Evolutionary conservation across 306 rosid genomes (phyloP).

Genomic region (Echinosophora koreensis): DNA sequence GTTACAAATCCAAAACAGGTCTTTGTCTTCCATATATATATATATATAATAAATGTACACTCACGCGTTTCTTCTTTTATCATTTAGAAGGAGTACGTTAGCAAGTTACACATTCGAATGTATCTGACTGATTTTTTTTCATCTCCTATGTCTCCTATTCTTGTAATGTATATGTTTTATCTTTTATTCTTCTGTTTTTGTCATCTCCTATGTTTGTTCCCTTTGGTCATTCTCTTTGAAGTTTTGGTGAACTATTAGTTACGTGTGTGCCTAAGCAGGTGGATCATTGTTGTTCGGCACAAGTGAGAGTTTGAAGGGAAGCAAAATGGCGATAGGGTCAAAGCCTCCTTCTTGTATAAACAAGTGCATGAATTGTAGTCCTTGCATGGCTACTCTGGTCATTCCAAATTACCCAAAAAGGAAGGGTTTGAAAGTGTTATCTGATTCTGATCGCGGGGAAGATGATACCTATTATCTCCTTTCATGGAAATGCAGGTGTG

Average conservation of each 20-base stretch:
- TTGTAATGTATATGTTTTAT: not conserved
- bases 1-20: not conserved
- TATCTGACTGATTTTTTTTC: not conserved
- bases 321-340: conserved; percentile 74
- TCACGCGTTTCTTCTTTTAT: too few species aligned
- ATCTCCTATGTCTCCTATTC: not conserved
- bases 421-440: conserved; percentile 42
- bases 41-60: too few species aligned
- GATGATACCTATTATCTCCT: conserved; percentile 78
- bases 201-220: not conserved
- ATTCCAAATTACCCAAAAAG: conserved; percentile 63
- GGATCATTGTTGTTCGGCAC: conserved; percentile 33
- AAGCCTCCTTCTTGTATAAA: conserved; percentile 82
- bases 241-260: not conserved
- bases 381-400: conserved; percentile 81
- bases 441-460: conserved; percentile 49
- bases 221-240: not conserved
- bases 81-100: too few species aligned
- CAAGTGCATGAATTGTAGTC: conserved; percentile 85
- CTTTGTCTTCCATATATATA: not conserved
- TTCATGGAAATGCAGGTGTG: conserved; percentile 92
- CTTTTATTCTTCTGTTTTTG: too few species aligned
- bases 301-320: conserved; percentile 34
- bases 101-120: too few species aligned
- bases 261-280: conserved; percentile 39